phyloP scores from a whole-genome alignment of 176 grass and related monocot species.

The Dactylis glomerata region DNA sequence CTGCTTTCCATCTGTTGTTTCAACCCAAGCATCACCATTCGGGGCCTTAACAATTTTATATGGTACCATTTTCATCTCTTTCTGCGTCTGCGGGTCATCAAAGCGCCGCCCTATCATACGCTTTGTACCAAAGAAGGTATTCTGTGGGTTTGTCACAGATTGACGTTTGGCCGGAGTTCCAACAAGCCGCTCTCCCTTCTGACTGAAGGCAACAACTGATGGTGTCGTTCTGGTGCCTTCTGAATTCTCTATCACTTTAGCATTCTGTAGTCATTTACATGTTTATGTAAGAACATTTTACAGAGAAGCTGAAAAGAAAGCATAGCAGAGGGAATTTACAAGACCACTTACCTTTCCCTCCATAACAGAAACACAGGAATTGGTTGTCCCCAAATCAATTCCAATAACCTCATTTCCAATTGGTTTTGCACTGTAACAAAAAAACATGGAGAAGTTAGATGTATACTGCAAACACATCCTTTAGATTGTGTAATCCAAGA shows the following conservation, averaged over 20 bases:
- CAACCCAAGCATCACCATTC: constrained; percentile 7
- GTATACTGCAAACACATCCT: not conserved
- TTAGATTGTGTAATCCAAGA: not conserved
- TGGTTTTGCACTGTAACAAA: constrained; percentile 2
- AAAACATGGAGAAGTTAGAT: not conserved
- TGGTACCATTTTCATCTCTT: constrained; percentile 16
- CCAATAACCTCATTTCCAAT: constrained; percentile 19
- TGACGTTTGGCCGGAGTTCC: constrained; percentile 12
- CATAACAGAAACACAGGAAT: constrained; percentile 21
- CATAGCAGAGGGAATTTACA: not conserved
- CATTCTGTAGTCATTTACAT: not conserved
- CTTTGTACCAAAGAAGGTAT: constrained; percentile 21
- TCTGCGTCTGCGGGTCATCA: constrained; percentile 10
- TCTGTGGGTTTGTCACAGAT: constrained; percentile 8
- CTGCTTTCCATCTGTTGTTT: constrained; percentile 20
- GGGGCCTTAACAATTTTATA: constrained; percentile 15
- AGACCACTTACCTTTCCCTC: not conserved
- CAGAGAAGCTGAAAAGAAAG: not conserved
- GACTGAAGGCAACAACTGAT: constrained; percentile 18
- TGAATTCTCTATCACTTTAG: constrained; percentile 15
- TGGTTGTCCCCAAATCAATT: constrained; percentile 16
- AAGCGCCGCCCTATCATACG: constrained; percentile 16
- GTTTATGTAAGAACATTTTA: not conserved
- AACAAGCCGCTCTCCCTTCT: constrained; percentile 11
- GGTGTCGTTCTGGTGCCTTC: constrained; percentile 13